These are phyloP conservation scores for Sinapis alba DNA, from an alignment of 441 rosid genomes.

Conservation along the genomic window DNA sequence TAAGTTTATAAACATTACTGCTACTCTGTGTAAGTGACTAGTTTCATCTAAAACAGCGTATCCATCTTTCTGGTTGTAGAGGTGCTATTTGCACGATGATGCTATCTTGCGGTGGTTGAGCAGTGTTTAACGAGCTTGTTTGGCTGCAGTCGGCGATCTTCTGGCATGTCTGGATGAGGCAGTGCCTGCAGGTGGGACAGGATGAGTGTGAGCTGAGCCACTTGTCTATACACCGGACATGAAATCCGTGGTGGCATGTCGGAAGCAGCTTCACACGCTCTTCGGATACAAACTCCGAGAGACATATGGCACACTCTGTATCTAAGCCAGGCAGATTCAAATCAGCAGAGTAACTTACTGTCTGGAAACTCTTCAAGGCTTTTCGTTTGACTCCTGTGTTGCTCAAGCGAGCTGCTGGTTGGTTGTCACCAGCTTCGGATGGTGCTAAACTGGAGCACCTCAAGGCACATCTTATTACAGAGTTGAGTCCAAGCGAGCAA, in stretches of 20 bases:
- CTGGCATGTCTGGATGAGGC: constrained; percentile 70
- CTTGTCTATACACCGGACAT: constrained; percentile 73
- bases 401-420: constrained; percentile 43
- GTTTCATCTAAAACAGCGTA: constrained; percentile 51
- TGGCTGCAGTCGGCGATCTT: constrained; percentile 62
- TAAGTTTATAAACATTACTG: not conserved
- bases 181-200: constrained; percentile 84
- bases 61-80: constrained; percentile 60
- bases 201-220: constrained; percentile 84
- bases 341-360: constrained; percentile 57
- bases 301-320: constrained; percentile 70
- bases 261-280: constrained; percentile 76
- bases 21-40: constrained; percentile 18
- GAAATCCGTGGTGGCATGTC: constrained; percentile 82
- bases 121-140: constrained; percentile 46
- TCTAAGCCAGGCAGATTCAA: constrained; percentile 63
- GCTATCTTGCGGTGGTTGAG: constrained; percentile 45
- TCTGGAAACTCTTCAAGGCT: constrained; percentile 71
- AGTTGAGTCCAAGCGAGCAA: constrained; percentile 72
- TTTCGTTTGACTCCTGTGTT: constrained; percentile 67
- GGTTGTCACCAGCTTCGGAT: constrained; percentile 31
- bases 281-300: constrained; percentile 56
- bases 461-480: constrained; percentile 66
- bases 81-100: constrained; percentile 50
- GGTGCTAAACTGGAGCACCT: constrained; percentile 61